Base-by-base conservation (phyloP, 2,329 filamentous ascomycete genomes). In the Stemphylium lycopersici region DNA sequence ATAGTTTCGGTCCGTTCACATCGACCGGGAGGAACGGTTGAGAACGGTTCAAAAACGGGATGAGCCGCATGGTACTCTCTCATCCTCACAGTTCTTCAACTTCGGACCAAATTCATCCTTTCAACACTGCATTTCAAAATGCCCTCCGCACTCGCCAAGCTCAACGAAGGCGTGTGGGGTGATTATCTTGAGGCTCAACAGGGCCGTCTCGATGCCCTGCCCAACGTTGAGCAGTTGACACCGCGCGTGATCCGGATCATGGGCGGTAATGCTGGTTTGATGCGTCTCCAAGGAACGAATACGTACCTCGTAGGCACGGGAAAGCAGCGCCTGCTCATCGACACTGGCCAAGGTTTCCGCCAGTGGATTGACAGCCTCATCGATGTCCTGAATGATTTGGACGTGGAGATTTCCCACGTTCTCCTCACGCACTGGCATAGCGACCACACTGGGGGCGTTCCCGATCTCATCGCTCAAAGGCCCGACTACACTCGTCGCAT, bases 351-450 rank as follows among this genome's bases (percentile, higher is more conserved):
- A 18, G 44, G 15, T 16, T 38, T 43, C 18, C 24, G 13, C 1
- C 20, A 41, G 15, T 47, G 44, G 44, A 29, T 29, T 71, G 55
- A 2, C 59, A 47, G 55, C 73, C 62, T 3, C 29, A 40, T 46
- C 74, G 73, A 34, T 74, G 75, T 0, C 74, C 68, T 47, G 20
- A 18, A 38, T 16, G 33, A 0, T 78, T 66, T 1, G 77, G 52
- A 1, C 69, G 65, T 32, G 49, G 37, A 49, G 78, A 38, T 47
- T 22, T 38, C 76, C 0, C 76, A 80, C 46, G 71, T 80, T 2
- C 61, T 79, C 1, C 61, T 79, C 4, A 77, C 77, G 0, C 77
- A 79, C 54, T 79, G 76, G 77, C 77, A 79, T 52, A 72, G 76
- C 7, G 77, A 79, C 55, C 77, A 79, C 44, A 77, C 76, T 3